These are phyloP conservation scores for Penicillium sp. DNA, from an alignment of 2,329 filamentous ascomycete species.

Conservation along the genomic window DNA sequence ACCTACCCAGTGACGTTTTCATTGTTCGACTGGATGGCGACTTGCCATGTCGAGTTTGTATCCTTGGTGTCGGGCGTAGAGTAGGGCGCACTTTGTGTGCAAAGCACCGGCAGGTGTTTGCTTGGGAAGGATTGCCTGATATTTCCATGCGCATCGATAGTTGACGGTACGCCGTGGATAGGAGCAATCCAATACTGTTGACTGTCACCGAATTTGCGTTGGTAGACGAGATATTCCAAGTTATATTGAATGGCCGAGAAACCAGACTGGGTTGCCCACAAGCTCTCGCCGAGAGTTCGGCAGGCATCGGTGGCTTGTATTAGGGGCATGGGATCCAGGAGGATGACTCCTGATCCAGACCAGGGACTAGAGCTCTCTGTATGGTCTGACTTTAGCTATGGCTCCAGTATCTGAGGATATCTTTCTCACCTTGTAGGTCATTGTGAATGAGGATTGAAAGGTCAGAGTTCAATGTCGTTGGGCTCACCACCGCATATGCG, in stretches of 20 bases:
- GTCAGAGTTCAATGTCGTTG: slow-evolving; percentile 12
- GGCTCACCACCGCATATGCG: slow-evolving; percentile 9
- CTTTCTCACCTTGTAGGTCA: slow-evolving; percentile 13
- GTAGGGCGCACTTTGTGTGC: slow-evolving; percentile 17
- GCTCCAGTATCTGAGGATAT: too few species aligned
- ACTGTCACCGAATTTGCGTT: slow-evolving; percentile 1
- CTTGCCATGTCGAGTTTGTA: slow-evolving; percentile 13
- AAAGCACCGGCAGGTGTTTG: slow-evolving; percentile 13
- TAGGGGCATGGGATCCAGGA: slow-evolving; percentile 15
- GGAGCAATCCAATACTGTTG: slow-evolving; percentile 16
- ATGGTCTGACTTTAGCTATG: background rate
- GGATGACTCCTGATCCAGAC: slow-evolving; percentile 13
- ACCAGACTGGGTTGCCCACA: slow-evolving; percentile 9
- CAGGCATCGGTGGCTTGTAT: slow-evolving; percentile 14
- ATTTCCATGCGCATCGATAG: slow-evolving; percentile 10
- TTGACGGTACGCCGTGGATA: slow-evolving; percentile 3
- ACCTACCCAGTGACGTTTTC: slow-evolving; percentile 18
- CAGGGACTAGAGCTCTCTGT: slow-evolving; percentile 15
- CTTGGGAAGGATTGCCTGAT: slow-evolving; percentile 8
- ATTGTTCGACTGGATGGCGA: slow-evolving; percentile 15
- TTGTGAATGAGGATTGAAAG: slow-evolving; percentile 20
- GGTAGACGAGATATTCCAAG: slow-evolving; percentile 14
- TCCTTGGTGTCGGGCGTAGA: slow-evolving; percentile 11
- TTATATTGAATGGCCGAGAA: slow-evolving; percentile 2
- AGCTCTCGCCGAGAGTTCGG: slow-evolving; percentile 11